phyloP scores from a whole-genome alignment of 1,284 basidiomycete species.

The Somion occarium region DNA sequence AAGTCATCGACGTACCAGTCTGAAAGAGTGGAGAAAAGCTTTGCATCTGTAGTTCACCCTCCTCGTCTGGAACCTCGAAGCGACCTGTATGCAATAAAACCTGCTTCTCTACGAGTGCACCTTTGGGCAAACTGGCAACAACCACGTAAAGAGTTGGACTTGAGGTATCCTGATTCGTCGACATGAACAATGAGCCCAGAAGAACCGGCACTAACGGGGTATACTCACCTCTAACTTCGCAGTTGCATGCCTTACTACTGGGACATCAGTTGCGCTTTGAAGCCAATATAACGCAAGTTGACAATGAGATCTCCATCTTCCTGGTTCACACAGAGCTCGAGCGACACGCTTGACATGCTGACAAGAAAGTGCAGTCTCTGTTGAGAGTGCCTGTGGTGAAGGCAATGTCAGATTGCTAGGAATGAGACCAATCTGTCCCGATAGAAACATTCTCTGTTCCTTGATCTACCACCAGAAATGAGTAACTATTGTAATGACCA shows the following conservation, averaged over 20 bases:
- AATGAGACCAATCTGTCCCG: slow-evolving; percentile 92
- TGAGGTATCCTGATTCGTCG: slow-evolving; percentile 14
- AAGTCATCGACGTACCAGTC: slow-evolving; percentile 31
- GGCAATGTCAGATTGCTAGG: slow-evolving; percentile 75
- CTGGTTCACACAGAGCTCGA: slow-evolving; percentile 48
- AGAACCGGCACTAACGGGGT: no score
- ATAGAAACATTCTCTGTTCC: slow-evolving; percentile 75
- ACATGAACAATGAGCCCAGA: background rate
- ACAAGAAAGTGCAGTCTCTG: slow-evolving; percentile 70
- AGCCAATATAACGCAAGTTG: slow-evolving; percentile 71
- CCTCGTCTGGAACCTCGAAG: slow-evolving; percentile 41
- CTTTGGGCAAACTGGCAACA: slow-evolving; percentile 73
- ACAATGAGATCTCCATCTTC: slow-evolving; percentile 57
- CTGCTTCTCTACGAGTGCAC: slow-evolving; percentile 72
- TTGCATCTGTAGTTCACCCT: slow-evolving; percentile 36
- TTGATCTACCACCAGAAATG: slow-evolving; percentile 6
- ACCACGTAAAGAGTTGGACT: slow-evolving; percentile 61
- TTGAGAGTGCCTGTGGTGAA: slow-evolving; percentile 46
- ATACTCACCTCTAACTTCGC: slow-evolving; percentile 24
- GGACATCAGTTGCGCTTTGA: slow-evolving; percentile 33
- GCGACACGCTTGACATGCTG: slow-evolving; percentile 80
- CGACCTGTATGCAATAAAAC: slow-evolving; percentile 63
- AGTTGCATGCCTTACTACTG: slow-evolving; percentile 41
- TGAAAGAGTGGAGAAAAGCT: slow-evolving; percentile 32
- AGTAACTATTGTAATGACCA: background rate